Conservation (phyloP, 1,139 yeast species). For the Scheffersomyces stambukii region DNA sequence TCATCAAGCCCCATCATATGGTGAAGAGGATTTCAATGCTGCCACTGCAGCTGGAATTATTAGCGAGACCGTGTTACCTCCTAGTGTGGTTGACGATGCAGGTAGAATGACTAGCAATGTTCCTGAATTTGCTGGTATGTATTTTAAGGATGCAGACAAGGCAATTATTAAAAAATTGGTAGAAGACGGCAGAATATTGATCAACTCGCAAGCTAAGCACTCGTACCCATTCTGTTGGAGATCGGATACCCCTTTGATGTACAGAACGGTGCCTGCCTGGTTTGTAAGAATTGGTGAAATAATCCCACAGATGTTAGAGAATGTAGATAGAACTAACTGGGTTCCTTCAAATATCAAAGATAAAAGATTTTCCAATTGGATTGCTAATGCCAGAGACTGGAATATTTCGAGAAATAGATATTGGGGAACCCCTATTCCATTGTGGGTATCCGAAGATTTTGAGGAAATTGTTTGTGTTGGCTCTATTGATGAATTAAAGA, state of each 20-base stretch:
- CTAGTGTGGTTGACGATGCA: conserved; percentile 90
- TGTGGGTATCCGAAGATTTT: conserved; percentile 94
- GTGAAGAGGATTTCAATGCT: conserved; percentile 95
- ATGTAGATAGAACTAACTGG: conserved; percentile 88
- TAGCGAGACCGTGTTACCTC: conserved; percentile 64
- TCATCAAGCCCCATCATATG: conserved; percentile 97
- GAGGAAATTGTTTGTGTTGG: conserved; percentile 93
- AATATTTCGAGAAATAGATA: conserved; percentile 95
- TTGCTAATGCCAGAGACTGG: conserved; percentile 98
- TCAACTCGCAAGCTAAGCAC: conserved; percentile 83
- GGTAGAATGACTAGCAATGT: conserved; percentile 81
- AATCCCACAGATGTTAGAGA: conserved; percentile 83
- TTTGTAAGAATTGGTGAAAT: conserved; percentile 85
- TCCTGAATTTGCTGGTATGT: conserved; percentile 70
- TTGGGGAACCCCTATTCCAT: conserved; percentile 99
- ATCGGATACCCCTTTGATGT: conserved; percentile 95
- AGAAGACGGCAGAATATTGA: conserved; percentile 69
- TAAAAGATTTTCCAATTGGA: conserved; percentile 96
- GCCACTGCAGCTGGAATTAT: conserved; percentile 75
- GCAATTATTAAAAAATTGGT: conserved; percentile 81
- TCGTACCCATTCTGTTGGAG: conserved; percentile 99
- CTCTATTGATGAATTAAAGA: conserved; percentile 78
- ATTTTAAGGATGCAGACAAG: conserved; percentile 95
- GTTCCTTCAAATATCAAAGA: conserved; percentile 88
- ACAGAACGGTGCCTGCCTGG: conserved; percentile 98